Conservation (phyloP, 129 eudicot genomes). For the Saussurea involucrata region DNA sequence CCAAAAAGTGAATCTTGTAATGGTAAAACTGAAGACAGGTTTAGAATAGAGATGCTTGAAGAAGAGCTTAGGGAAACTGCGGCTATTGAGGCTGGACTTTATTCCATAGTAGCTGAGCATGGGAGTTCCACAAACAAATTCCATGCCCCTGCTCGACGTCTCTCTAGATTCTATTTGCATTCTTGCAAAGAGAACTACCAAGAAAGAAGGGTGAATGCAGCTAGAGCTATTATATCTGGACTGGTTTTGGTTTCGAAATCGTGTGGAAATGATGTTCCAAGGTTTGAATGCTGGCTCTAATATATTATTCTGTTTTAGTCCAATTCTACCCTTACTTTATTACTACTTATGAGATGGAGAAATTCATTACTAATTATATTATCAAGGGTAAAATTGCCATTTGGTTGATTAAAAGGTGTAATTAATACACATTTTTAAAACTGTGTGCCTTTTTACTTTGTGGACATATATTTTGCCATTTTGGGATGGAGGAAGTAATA, state of each 20-base stretch:
- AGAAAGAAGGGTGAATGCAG: conserved; percentile 64
- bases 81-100: conserved; percentile 72
- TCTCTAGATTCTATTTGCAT: conserved; percentile 81
- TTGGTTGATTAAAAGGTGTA: not conserved
- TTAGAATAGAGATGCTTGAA: conserved; percentile 70
- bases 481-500: not conserved
- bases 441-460: not conserved
- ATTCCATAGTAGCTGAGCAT: conserved; percentile 85
- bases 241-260: conserved; percentile 87
- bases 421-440: not conserved
- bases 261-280: conserved; percentile 94
- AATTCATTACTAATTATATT: not conserved
- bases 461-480: not conserved
- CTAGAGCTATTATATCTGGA: conserved; percentile 72
- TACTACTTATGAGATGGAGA: not conserved
- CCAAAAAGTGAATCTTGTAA: conserved; percentile 29
- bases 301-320: too few species aligned
- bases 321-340: not conserved
- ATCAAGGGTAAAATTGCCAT: not conserved
- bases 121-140: conserved; percentile 76
- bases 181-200: conserved; percentile 42
- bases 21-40: conserved; percentile 35
- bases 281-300: conserved; percentile 33
- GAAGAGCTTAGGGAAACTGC: conserved; percentile 95
- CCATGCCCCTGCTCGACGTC: conserved; percentile 87